Evolutionary conservation across 352 stramenopile genomes (phyloP).

Genomic region (Bremia lactucae): DNA sequence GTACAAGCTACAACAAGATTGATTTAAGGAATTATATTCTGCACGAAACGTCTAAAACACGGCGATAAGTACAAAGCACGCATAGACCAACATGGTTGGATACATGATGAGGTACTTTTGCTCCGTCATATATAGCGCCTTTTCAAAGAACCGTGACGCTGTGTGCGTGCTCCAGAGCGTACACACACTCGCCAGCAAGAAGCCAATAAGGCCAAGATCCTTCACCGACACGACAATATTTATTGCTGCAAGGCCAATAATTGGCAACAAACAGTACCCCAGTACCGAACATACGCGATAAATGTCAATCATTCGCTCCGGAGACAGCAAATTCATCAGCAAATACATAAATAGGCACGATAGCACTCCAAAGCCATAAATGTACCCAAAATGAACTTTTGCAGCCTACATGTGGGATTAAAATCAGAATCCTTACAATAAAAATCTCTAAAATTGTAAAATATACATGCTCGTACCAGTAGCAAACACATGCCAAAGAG

Average conservation of each 20-base stretch:
- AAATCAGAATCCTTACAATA: slow-evolving; percentile 1
- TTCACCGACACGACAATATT: slow-evolving; percentile 89
- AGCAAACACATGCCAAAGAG: slow-evolving; percentile 91
- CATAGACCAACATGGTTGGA: slow-evolving; percentile 94
- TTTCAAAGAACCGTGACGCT: slow-evolving; percentile 92
- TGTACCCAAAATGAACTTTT: slow-evolving; percentile 97
- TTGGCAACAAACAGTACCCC: slow-evolving; percentile 95
- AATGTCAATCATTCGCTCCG: slow-evolving; percentile 81
- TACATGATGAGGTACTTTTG: slow-evolving; percentile 98
- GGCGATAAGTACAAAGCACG: slow-evolving; percentile 97
- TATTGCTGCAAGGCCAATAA: slow-evolving; percentile 91
- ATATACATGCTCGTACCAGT: slow-evolving; percentile 36
- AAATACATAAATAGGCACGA: slow-evolving; percentile 93
- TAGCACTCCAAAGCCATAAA: slow-evolving; percentile 97
- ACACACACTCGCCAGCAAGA: slow-evolving; percentile 75
- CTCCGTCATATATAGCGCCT: slow-evolving; percentile 89
- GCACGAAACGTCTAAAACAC: slow-evolving; percentile 90
- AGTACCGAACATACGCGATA: slow-evolving; percentile 92
- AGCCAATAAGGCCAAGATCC: slow-evolving; percentile 58
- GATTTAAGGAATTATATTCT: no score
- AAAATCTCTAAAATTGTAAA: neutral
- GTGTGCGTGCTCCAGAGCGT: slow-evolving; percentile 93
- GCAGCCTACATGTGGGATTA: slow-evolving; percentile 30
- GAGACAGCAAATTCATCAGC: slow-evolving; percentile 92
- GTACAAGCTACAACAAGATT: no score